Conservation (phyloP, 441 rosid species). For the Eugenia klotzschiana region DNA sequence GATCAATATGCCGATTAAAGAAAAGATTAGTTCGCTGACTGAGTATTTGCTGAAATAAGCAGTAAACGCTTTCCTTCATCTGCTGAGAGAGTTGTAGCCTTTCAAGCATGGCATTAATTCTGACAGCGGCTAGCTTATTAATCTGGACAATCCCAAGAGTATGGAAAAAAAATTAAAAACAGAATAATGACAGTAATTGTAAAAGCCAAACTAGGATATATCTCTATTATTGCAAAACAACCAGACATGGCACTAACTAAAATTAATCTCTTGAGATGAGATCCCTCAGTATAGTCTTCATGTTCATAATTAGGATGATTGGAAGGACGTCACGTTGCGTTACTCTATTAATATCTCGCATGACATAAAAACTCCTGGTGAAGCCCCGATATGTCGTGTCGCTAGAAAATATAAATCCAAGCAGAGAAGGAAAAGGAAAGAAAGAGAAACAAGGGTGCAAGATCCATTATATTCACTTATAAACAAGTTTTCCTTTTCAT, state of each 20-base stretch:
- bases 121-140: conserved; percentile 86
- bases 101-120: conserved; percentile 92
- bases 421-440: neutral
- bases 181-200: neutral
- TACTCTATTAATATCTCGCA: neutral
- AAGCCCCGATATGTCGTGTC: neutral
- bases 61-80: conserved; percentile 70
- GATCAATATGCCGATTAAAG: conserved; percentile 91
- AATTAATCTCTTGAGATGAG: neutral
- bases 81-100: conserved; percentile 77
- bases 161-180: neutral
- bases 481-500: neutral
- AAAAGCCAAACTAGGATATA: neutral
- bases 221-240: neutral
- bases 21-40: conserved; percentile 63
- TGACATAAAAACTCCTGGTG: neutral
- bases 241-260: neutral
- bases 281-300: neutral
- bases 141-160: conserved; percentile 33
- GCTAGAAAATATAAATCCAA: neutral
- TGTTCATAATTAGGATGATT: neutral
- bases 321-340: neutral
- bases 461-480: neutral
- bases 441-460: neutral
- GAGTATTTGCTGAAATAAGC: conserved; percentile 75